Percentiles rank a stretch among this genome's conserved stretches.
These are phyloP conservation scores for Yamadazyma triangularis DNA, from an alignment of 1,139 yeast species.

Conservation along the genomic window DNA sequence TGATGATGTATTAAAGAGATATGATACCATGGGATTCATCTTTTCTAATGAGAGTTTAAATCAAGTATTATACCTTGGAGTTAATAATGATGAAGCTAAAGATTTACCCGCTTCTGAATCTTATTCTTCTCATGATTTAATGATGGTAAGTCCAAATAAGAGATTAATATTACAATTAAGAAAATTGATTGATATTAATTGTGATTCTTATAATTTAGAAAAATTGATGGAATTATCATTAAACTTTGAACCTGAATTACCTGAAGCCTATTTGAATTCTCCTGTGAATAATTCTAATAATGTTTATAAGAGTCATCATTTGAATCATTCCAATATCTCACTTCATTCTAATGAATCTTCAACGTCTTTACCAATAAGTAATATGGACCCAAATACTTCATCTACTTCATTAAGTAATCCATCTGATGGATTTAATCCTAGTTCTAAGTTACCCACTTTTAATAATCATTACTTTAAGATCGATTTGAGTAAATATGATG, in stretches of 20 bases:
- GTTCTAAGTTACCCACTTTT: constrained; percentile 30
- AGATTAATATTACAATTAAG: constrained; percentile 23
- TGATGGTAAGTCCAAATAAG: background rate
- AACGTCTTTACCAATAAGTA: constrained; percentile 7
- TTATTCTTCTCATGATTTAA: constrained; percentile 6
- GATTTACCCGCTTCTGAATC: constrained; percentile 15
- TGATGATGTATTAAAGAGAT: constrained; percentile 39
- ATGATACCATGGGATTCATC: constrained; percentile 44
- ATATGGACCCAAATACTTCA: constrained; percentile 1
- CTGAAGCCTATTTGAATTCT: constrained; percentile 33
- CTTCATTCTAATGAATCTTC: constrained; percentile 25
- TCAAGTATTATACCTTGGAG: constrained; percentile 41
- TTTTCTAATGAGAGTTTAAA: constrained; percentile 45
- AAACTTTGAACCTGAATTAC: constrained; percentile 35
- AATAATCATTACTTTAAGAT: constrained; percentile 37
- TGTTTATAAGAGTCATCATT: constrained; percentile 11
- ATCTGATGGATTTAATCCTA: constrained; percentile 12
- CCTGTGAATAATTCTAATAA: constrained; percentile 2
- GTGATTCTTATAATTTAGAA: constrained; percentile 36
- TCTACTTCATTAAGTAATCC: constrained; percentile 1
- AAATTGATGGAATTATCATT: constrained; percentile 37
- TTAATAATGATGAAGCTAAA: constrained; percentile 27
- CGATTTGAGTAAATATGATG: constrained; percentile 35
- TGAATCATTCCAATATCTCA: constrained; percentile 23
- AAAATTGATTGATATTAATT: constrained; percentile 35